These are phyloP conservation scores for Lactarius vividus DNA, from an alignment of 768 basidiomycete species.

Conservation along the genomic window DNA sequence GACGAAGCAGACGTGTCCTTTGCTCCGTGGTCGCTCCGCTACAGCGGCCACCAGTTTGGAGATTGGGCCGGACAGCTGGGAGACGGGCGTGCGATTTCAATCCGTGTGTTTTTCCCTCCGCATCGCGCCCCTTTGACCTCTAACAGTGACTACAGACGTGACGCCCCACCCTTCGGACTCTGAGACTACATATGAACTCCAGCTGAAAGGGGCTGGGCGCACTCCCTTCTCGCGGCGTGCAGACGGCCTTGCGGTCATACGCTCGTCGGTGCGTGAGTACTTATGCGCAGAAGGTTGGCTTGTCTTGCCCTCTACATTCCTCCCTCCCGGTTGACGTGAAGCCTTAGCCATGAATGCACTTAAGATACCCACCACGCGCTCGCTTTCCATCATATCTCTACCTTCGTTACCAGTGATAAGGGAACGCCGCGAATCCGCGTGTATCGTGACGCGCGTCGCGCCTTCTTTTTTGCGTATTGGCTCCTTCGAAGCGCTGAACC, in stretches of 20 bases:
- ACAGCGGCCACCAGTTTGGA: conserved; percentile 91
- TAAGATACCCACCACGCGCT: conserved; percentile 82
- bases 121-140: background rate
- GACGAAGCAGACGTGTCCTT: conserved; percentile 37
- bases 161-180: conserved; percentile 66
- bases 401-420: conserved; percentile 72
- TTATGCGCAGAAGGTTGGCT: conserved; percentile 82
- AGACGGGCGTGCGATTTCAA: conserved; percentile 91
- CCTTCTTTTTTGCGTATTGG: conserved; percentile 93
- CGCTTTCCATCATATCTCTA: conserved; percentile 74
- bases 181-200: conserved; percentile 69
- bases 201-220: conserved; percentile 91
- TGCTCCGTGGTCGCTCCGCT: conserved; percentile 80
- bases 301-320: background rate
- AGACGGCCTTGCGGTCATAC: conserved; percentile 93
- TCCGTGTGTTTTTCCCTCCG: conserved; percentile 45
- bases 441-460: conserved; percentile 75
- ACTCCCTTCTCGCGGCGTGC: conserved; percentile 92
- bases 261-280: conserved; percentile 92
- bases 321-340: background rate
- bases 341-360: conserved; percentile 69
- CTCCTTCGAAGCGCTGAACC: conserved; percentile 82
- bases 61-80: conserved; percentile 93
- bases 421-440: conserved; percentile 70
- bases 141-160: conserved; percentile 49